These are phyloP conservation scores for Aspergillus pseudotamarii DNA, from an alignment of 2,329 filamentous ascomycete species.

Conservation along the genomic window DNA sequence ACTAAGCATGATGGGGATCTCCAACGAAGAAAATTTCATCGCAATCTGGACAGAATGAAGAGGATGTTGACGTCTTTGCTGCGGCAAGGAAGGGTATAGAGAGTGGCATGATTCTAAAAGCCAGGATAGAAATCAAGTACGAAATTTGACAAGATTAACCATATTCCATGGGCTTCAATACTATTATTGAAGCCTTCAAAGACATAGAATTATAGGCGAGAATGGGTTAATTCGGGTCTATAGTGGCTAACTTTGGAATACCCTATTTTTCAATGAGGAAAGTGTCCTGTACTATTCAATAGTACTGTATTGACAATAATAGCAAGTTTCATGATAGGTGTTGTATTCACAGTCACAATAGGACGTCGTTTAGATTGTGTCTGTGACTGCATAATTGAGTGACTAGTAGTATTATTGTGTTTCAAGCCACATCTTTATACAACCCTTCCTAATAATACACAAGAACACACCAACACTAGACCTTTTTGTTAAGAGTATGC, in stretches of 20 bases:
- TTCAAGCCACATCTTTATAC: not conserved
- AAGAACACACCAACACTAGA: not conserved
- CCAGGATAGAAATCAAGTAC: not conserved
- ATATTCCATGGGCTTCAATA: not conserved
- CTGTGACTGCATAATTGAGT: not conserved
- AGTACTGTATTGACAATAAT: not conserved
- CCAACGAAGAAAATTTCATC: conserved; percentile 15
- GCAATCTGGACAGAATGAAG: conserved; percentile 12
- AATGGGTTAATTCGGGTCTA: not conserved
- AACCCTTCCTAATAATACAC: not conserved
- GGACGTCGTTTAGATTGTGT: not conserved
- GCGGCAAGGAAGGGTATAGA: not conserved
- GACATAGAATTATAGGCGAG: not conserved
- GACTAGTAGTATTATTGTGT: not conserved
- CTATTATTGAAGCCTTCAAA: not conserved
- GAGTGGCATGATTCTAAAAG: not conserved
- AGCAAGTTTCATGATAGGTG: not conserved
- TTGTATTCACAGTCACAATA: not conserved
- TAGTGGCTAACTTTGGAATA: not conserved
- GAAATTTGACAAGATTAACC: not conserved
- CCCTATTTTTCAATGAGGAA: not conserved
- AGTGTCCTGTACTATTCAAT: not conserved
- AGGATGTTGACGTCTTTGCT: not conserved
- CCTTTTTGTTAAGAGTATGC: not conserved
- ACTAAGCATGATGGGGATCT: conserved; percentile 33